Conservation (phyloP, 78 protist species). For the Polysphondylium violaceum region DNA sequence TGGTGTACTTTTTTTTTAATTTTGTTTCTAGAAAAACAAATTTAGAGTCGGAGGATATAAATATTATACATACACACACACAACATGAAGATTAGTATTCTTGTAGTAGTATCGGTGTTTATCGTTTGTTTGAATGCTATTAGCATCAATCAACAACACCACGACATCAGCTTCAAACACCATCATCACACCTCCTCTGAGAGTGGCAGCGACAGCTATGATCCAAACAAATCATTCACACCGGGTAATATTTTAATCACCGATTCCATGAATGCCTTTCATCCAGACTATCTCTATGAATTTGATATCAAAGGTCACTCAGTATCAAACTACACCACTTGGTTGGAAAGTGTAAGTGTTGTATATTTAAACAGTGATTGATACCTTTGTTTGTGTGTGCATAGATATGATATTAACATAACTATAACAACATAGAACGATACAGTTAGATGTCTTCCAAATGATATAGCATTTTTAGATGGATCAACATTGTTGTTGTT, state of each 20-base stretch:
- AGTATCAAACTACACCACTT: slow-evolving; percentile 45
- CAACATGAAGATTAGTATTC: too few relatives aligned
- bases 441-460: slow-evolving; percentile 39
- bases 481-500: slow-evolving; percentile 28
- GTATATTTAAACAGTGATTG: not conserved
- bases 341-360: slow-evolving; percentile 19
- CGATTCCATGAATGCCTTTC: slow-evolving; percentile 16
- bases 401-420: not conserved
- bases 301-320: slow-evolving; percentile 9
- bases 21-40: too few relatives aligned
- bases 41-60: too few relatives aligned
- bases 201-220: not conserved
- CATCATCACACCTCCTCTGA: slow-evolving; percentile 9
- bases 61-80: too few relatives aligned
- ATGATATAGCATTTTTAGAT: slow-evolving; percentile 53
- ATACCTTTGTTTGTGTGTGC: too few relatives aligned
- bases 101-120: too few relatives aligned
- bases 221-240: not conserved
- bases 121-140: too few relatives aligned
- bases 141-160: too few relatives aligned
- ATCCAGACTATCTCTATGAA: slow-evolving; percentile 29
- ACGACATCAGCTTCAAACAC: too few relatives aligned
- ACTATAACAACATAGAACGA: not conserved
- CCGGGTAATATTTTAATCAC: slow-evolving; percentile 50
- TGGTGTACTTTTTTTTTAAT: too few relatives aligned